These are phyloP conservation scores for Haemoproteus tartakovskyi DNA, from an alignment of 169 alveolate genomes.

Conservation along the genomic window DNA sequence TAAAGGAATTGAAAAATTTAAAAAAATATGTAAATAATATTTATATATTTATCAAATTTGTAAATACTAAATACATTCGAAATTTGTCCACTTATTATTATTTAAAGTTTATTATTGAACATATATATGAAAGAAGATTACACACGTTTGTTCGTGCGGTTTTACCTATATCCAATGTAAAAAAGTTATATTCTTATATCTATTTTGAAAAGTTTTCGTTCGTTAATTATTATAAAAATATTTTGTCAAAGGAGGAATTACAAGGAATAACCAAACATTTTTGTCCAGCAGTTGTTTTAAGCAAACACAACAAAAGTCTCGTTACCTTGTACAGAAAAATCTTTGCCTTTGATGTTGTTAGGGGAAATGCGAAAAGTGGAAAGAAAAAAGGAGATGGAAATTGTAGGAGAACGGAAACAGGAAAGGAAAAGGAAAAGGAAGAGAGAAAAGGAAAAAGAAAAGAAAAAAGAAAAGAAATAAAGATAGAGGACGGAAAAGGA, in stretches of 20 bases:
- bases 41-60: conserved; percentile 36
- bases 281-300: conserved; percentile 16
- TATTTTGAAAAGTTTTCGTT: conserved; percentile 39
- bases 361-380: not conserved
- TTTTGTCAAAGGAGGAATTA: conserved; percentile 4
- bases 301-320: conserved; percentile 3
- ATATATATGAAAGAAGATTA: conserved; percentile 22
- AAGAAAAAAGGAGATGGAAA: not conserved
- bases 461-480: not conserved
- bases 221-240: conserved; percentile 21
- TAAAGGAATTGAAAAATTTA: conserved; percentile 7
- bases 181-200: conserved; percentile 41
- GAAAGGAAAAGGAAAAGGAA: not conserved
- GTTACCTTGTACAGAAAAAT: conserved; percentile 1
- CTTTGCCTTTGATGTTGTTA: conserved; percentile 7
- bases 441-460: not conserved
- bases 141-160: conserved; percentile 42
- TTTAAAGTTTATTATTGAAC: conserved; percentile 37
- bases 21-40: conserved; percentile 24
- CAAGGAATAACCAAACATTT: not conserved
- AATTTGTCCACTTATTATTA: conserved; percentile 54
- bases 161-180: conserved; percentile 44
- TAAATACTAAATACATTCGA: conserved; percentile 35
- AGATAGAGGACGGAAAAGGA: not conserved
- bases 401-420: not conserved